These are phyloP conservation scores for Fallopia convolvulus DNA, from an alignment of 148 eudicot genomes.

Conservation along the genomic window DNA sequence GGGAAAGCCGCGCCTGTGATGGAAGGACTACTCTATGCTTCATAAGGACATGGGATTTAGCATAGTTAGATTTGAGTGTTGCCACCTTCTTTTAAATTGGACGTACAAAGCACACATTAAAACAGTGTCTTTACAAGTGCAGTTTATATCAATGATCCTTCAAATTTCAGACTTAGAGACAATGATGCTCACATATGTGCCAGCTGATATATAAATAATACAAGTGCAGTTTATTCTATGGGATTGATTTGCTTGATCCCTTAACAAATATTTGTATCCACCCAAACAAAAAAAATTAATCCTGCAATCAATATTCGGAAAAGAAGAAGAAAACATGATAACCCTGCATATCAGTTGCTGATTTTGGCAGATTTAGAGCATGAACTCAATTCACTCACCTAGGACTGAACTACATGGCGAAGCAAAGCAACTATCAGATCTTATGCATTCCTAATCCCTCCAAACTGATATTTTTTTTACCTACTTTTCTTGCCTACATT, in stretches of 20 bases:
- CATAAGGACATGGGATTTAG: too few relatives aligned
- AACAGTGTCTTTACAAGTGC: too few relatives aligned
- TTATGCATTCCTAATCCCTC: neutral
- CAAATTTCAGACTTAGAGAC: neutral
- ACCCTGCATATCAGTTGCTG: neutral
- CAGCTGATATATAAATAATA: neutral
- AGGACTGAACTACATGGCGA: neutral
- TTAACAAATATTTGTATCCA: neutral
- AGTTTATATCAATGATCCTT: neutral
- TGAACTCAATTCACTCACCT: neutral
- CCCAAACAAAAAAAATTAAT: neutral
- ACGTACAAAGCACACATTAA: too few relatives aligned
- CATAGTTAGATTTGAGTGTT: too few relatives aligned
- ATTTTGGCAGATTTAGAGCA: neutral
- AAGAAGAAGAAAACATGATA: neutral
- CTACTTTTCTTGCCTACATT: too few relatives aligned
- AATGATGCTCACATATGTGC: neutral
- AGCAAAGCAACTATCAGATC: neutral
- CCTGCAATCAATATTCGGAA: constrained; percentile 1
- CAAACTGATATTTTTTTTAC: neutral
- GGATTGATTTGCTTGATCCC: neutral
- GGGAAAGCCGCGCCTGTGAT: constrained; percentile 19
- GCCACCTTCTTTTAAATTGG: too few relatives aligned
- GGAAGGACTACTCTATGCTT: constrained; percentile 19
- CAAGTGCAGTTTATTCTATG: neutral